Evolutionary conservation across 305 asterid genomes (phyloP), one percentile per base, ranked within the genome.

Genomic region (Salvia sclarea): DNA sequence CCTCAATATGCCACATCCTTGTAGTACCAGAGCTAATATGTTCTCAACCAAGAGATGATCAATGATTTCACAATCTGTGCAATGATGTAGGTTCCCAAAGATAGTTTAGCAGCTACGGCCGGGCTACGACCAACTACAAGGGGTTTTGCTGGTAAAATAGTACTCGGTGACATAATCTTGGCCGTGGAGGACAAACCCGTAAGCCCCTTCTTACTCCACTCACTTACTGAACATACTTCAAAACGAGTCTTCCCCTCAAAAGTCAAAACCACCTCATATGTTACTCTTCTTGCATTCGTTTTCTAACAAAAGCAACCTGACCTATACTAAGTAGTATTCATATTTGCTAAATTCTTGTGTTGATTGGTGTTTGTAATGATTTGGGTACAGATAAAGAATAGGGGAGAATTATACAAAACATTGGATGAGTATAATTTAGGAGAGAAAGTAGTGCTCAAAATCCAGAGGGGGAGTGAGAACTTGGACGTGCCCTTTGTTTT

Each of bases 71-170:
- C 40, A 33, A 38, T n/a, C 33, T 70, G 17, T 68, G 61, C 66
- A 55, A 59, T 66, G 75, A 16, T 49, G 22, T 68, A 91, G 98
- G 96, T 94, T 35, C 95, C 99, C 40, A 76, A 60, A 60, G 84
- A 86, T 69, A 89, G 98, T 74, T 49, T 75, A 65, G 96, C 98
- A 31, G 92, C 95, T 52, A 91, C 80, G 80, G 95, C 83, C 1
- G 96, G 99, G 43, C 85, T 94, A 72, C 54, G 60, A 74, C 96
- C 98, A 13, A 91, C 96, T 4, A 79, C 93, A 55, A 82, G 99
- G 81, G 99, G 99, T 61, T 91, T 94, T 69, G 96, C 98, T 70
- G 99, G 99, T 62, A 94, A 87, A 24, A 91, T 94, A 50, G 79
- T 91, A 20, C 96, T 94, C 6, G 99, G 98, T 25, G 99, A 94